Evolutionary conservation across 805 yeast genomes (phyloP).

Genomic region (Blastobotrys americana): DNA sequence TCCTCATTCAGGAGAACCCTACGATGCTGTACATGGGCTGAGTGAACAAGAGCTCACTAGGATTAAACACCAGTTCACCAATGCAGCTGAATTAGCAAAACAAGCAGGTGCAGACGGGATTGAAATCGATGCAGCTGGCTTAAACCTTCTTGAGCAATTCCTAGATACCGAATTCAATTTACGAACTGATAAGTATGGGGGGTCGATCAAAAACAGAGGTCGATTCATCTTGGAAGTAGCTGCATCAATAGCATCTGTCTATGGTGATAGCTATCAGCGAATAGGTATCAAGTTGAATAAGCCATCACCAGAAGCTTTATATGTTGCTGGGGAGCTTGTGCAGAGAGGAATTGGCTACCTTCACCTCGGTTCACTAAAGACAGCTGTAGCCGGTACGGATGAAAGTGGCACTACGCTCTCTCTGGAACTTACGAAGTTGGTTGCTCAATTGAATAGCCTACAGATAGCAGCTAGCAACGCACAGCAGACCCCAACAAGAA

Average conservation of each 20-base stretch:
- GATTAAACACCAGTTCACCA: constrained; percentile 40
- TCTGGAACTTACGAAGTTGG: too few species aligned
- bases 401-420: too few species aligned
- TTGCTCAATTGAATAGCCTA: too few species aligned
- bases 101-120: constrained; percentile 55
- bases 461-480: neutral
- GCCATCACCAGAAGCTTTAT: neutral
- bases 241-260: constrained; percentile 42
- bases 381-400: too few species aligned
- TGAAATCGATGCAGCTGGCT: constrained; percentile 61
- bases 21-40: constrained; percentile 19
- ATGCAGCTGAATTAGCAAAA: constrained; percentile 49
- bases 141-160: constrained; percentile 46
- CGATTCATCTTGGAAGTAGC: constrained; percentile 45
- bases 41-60: constrained; percentile 39
- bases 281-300: constrained; percentile 37
- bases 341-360: neutral
- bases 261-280: constrained; percentile 45
- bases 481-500: neutral
- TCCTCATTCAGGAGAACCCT: neutral
- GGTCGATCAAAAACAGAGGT: constrained; percentile 52
- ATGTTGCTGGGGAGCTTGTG: neutral
- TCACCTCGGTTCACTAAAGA: too few species aligned
- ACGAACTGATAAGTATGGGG: constrained; percentile 59
- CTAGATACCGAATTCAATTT: constrained; percentile 38